phyloP scores from a whole-genome alignment of 139 green algal species.

The Micractinium conductrix region DNA sequence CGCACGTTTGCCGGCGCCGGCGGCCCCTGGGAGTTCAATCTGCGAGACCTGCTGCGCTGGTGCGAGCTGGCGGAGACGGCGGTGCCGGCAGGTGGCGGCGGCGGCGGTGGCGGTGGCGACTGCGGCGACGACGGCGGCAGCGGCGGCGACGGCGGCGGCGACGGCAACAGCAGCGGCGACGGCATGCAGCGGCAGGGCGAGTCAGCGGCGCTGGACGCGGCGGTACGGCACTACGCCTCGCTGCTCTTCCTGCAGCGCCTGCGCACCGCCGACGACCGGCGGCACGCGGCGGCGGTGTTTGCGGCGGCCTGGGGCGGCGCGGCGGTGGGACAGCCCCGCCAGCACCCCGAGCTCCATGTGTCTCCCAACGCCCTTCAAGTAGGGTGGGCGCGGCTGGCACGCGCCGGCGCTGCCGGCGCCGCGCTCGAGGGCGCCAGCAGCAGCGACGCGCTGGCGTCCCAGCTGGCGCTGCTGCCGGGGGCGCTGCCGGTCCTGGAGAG shows the following conservation, averaged over 20 bases:
- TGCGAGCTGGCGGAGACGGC: constrained; percentile 77
- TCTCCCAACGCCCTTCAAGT: constrained; percentile 27
- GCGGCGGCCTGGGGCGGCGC: constrained; percentile 5
- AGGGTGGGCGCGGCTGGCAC: constrained; percentile 35
- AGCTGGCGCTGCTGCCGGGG: constrained; percentile 70
- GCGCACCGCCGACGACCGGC: constrained; percentile 73
- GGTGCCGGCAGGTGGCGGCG: constrained; percentile 31
- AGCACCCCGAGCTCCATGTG: constrained; percentile 39
- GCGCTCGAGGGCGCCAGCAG: background rate
- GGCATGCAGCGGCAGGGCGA: constrained; percentile 1
- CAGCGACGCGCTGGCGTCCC: background rate
- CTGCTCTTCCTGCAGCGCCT: constrained; percentile 89
- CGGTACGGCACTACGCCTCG: constrained; percentile 65
- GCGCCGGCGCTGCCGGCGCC: background rate
- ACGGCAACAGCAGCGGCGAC: background rate
- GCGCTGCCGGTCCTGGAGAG: constrained; percentile 78
- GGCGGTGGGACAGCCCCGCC: background rate
- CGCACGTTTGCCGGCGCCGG: constrained; percentile 75
- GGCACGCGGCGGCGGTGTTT: constrained; percentile 59
- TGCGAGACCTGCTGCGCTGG: constrained; percentile 97
- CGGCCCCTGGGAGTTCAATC: constrained; percentile 99
- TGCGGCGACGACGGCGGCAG: no score
- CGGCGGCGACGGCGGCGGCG: no score
- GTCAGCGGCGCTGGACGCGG: constrained; percentile 51
- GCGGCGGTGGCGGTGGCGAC: no score